Base-by-base conservation (phyloP, 306 rosid genomes). In the Potentilla sterilis region DNA sequence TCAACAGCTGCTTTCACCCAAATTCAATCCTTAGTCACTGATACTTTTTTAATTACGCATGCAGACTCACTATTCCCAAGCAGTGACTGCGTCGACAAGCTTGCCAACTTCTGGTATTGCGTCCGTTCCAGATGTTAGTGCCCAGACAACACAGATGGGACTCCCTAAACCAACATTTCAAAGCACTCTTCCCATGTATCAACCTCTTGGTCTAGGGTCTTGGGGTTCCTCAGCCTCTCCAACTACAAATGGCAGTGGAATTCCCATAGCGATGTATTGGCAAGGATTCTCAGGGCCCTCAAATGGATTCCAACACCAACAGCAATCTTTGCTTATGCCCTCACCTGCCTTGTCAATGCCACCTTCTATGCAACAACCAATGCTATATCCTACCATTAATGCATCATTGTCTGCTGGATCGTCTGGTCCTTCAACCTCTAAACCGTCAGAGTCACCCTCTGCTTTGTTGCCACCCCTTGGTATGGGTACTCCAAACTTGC, bases 201-300 rank as follows among this genome's bases (percentile, higher is more conserved):
- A 94, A 77, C 97, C 98, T 75, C 92, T 87, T 78, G 96, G 69
- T 85, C 68, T 87, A 67, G 97, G 91, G 12, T 83, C 97, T 37
- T 94, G 97, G 97, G 98, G 95, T 87, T 78, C 74, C 92, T 46
- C 87, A 90, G 21, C 79, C 92, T 87, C 89, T 65, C 90, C 93
- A 79, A 86, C 72, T 79, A 83, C 93, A 81, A 92, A 86, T 86
- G 91, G 89, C 73, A 86, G 89, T 43, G 96, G 92, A 67, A 87
- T 91, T 73, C 86, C 93, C 18, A 75, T 92, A 91, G 90, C 97
- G 49, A 86, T 94, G 97, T 91, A 90, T 78, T 94, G 97, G 98
- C 98, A 88, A 86, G 98, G 97, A 84, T 94, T 87, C 63, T 88
- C 92, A 84, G 94, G 94, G 72, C 87, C 96, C 32, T 85, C 94